Percentiles rank a stretch among this genome's conserved stretches.
Conservation (phyloP, 2,329 filamentous ascomycete species). For the Sclerotinia spermophila region DNA sequence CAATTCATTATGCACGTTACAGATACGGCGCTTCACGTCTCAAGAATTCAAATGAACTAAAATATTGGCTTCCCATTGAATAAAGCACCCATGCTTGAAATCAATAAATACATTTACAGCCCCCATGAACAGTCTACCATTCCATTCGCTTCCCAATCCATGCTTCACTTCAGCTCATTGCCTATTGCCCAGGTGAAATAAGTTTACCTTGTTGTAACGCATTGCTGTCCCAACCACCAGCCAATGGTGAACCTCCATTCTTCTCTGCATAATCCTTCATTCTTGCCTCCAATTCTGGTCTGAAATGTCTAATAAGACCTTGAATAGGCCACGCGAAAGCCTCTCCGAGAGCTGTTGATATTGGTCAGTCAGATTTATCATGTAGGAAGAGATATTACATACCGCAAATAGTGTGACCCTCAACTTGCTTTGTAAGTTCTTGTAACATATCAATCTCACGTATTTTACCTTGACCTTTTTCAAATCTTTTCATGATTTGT, state of each 20-base stretch:
- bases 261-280: conserved; percentile 76
- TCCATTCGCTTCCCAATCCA: conserved; percentile 13
- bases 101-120: conserved; percentile 35
- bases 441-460: conserved; percentile 99
- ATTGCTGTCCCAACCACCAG: conserved; percentile 83
- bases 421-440: conserved; percentile 98
- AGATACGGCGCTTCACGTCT: neutral
- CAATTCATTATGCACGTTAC: neutral
- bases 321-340: conserved; percentile 98
- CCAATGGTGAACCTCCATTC: conserved; percentile 69
- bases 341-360: conserved; percentile 72
- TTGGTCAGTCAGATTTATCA: conserved; percentile 19
- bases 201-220: conserved; percentile 74
- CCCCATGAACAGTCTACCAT: conserved; percentile 29
- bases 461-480: conserved; percentile 81
- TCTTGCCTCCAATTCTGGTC: conserved; percentile 88
- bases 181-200: conserved; percentile 85
- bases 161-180: conserved; percentile 11
- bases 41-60: conserved; percentile 1
- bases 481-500: conserved; percentile 97
- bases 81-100: conserved; percentile 23
- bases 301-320: conserved; percentile 96
- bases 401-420: conserved; percentile 98
- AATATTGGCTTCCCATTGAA: conserved; percentile 18
- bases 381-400: conserved; percentile 40